Base-by-base conservation (phyloP, 805 yeast genomes). In the Ogataea sp. region DNA sequence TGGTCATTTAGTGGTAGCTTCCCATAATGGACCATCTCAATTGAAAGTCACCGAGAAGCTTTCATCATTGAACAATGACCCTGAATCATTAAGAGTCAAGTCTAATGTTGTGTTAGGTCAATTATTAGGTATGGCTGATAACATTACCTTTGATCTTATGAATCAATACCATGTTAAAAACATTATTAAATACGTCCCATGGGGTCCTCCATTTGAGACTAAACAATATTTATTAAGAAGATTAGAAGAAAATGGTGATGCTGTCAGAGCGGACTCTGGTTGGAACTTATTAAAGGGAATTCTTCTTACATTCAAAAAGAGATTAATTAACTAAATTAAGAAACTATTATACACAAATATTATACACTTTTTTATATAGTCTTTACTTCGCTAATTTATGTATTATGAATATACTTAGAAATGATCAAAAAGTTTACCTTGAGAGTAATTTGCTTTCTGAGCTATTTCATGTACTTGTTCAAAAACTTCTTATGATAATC, bases 201-300 rank as follows among this genome's bases (percentile, higher is more conserved):
- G 97, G 97, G 97, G 97, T 9, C 97, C 97, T 26, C 94, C 95
- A 40, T 64, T 77, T 49, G 97, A 90, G 64, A 88, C 96, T 42
- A 87, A 85, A 65, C 95, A 86, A 50, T 89, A 89, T 57, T 65
- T 89, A 44, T 67, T 80, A 45, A 80, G 97, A 68, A 77, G 97
- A 65, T 68, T 89, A 45, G 96, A 89, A 65, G 97, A 89, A 65
- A 89, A 89, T 56, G 96, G 96, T 20, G 96, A 89, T 61, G 95
- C 96, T 9, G 94, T 86, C 6, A 80, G 90, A 67, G 71, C 71
- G 40, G 93, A 83, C 59, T 81, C 80, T 47, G 93, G 94, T n/a
- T 73, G 78, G 68, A 83, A 83, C 36, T 70, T 84, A 50, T 64
- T 83, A 32, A 75, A 70, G 51, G 78, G 77, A 30, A 77, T 79